Percentiles rank a stretch among this genome's conserved stretches.
Evolutionary conservation across 371 early-diverging fungal species (phyloP).

Genomic region (Smittium culicis): DNA sequence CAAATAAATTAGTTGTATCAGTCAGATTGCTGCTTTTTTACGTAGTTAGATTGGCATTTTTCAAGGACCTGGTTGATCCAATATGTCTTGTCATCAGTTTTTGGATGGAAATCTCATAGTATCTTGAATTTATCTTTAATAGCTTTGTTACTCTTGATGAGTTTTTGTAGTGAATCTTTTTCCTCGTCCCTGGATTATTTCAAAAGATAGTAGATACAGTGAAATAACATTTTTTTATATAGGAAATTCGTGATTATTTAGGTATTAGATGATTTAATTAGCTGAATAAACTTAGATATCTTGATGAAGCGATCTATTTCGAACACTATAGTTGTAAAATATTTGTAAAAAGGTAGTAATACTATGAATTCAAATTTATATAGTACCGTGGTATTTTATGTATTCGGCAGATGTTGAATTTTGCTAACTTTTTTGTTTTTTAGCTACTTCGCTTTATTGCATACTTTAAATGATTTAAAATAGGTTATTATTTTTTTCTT

Average conservation of each 20-base stretch:
- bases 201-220: no score
- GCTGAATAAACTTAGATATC: no score
- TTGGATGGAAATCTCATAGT: slow-evolving; percentile 6
- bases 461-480: background rate
- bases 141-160: background rate
- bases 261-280: no score
- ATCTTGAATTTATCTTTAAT: slow-evolving; percentile 4
- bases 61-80: slow-evolving; percentile 6
- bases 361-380: slow-evolving; percentile 36
- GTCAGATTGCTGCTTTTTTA: slow-evolving; percentile 6
- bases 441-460: background rate
- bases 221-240: no score
- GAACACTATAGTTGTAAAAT: slow-evolving; percentile 30
- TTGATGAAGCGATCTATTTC: no score
- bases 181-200: no score
- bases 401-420: slow-evolving; percentile 30
- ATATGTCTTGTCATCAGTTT: slow-evolving; percentile 12
- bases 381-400: slow-evolving; percentile 30
- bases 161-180: slow-evolving; percentile 8
- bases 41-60: background rate
- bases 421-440: slow-evolving; percentile 16
- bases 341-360: slow-evolving; percentile 25
- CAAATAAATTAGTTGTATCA: slow-evolving; percentile 1
- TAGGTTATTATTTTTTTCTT: background rate
- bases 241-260: no score